Percentiles rank a stretch among this genome's conserved stretches.
These are phyloP conservation scores for Harrya chromipes DNA, from an alignment of 768 basidiomycete genomes.

Conservation along the genomic window DNA sequence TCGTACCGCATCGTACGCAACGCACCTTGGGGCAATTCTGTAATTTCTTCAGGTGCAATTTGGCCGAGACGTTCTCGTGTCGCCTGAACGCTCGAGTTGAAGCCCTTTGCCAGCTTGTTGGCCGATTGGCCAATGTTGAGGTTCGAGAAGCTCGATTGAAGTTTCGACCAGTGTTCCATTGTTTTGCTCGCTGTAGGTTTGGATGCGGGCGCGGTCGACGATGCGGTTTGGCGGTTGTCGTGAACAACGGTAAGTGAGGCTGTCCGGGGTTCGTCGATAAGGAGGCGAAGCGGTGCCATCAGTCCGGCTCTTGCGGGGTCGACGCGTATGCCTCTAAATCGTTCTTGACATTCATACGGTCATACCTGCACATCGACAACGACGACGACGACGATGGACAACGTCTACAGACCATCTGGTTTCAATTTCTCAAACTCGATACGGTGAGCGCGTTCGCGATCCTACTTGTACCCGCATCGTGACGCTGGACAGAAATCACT, in stretches of 20 bases:
- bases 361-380: neutral
- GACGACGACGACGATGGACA: constrained; percentile 37
- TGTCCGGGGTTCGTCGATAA: constrained; percentile 12
- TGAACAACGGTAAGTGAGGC: neutral
- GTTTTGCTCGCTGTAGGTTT: constrained; percentile 1
- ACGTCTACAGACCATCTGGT: constrained; percentile 50
- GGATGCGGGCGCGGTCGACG: neutral
- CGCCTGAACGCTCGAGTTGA: constrained; percentile 81
- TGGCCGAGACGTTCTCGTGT: constrained; percentile 87
- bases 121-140: constrained; percentile 77
- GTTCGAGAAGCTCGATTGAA: constrained; percentile 57
- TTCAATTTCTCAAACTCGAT: constrained; percentile 79
- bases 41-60: constrained; percentile 90
- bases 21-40: constrained; percentile 87
- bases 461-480: neutral
- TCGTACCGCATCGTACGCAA: neutral
- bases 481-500: constrained; percentile 55
- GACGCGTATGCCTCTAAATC: constrained; percentile 36
- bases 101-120: constrained; percentile 72
- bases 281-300: constrained; percentile 18
- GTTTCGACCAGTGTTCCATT: constrained; percentile 62
- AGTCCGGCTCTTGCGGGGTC: constrained; percentile 3
- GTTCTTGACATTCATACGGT: no score
- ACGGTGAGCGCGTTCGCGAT: constrained; percentile 43
- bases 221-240: constrained; percentile 7